These are phyloP conservation scores for Stagonosporopsis tanaceti DNA, from an alignment of 2,329 filamentous ascomycete genomes.

Conservation along the genomic window DNA sequence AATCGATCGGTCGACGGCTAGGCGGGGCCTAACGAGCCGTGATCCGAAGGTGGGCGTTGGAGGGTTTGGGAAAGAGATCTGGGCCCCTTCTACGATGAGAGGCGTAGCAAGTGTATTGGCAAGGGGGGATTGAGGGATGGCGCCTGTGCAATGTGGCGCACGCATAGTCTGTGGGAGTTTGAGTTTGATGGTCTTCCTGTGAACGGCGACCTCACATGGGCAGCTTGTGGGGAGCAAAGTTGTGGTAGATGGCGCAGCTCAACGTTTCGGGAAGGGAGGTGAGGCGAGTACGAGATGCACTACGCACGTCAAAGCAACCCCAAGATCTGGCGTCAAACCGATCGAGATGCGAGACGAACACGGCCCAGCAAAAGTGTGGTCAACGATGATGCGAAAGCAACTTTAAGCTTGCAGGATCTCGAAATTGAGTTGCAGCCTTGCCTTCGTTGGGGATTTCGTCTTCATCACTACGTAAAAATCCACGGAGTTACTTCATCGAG, in stretches of 20 bases:
- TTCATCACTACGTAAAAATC: not conserved
- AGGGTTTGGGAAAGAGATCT: not conserved
- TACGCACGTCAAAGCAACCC: not conserved
- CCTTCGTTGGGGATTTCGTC: not conserved
- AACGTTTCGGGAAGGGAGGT: not conserved
- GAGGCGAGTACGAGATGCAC: not conserved
- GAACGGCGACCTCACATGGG: not conserved
- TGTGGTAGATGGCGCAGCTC: not conserved
- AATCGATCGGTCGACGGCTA: not conserved
- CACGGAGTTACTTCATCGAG: not conserved
- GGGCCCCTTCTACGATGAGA: not conserved
- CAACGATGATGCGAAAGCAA: not conserved
- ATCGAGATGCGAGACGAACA: not conserved
- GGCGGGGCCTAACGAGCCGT: not conserved
- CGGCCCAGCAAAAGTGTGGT: not conserved
- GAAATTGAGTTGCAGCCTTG: not conserved
- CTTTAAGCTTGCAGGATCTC: not conserved
- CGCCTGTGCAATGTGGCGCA: not conserved
- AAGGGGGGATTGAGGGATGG: not conserved
- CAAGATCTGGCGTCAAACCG: not conserved
- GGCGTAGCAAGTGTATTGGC: not conserved
- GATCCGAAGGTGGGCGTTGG: not conserved
- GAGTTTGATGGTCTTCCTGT: not conserved
- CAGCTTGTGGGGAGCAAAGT: not conserved
- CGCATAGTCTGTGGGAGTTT: not conserved